Conservation (phyloP, 2,329 filamentous ascomycete species). For the Kalmusia sp. region DNA sequence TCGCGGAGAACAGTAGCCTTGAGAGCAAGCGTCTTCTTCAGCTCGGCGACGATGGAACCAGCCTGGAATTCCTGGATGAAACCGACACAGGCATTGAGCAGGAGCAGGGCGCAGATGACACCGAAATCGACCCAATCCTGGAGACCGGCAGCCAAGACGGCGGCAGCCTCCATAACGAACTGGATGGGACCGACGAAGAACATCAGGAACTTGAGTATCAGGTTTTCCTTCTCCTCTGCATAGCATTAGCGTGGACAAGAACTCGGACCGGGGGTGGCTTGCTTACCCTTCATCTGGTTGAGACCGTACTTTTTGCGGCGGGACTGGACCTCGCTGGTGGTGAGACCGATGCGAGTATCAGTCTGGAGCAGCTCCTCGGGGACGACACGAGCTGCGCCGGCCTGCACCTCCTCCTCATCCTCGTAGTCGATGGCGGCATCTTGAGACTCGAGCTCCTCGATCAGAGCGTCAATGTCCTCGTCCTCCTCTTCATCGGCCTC, state of each 20-base stretch:
- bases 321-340: constrained; percentile 69
- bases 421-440: constrained; percentile 73
- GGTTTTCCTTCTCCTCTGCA: constrained; percentile 80
- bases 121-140: constrained; percentile 92
- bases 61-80: constrained; percentile 92
- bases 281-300: constrained; percentile 77
- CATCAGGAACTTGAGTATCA: constrained; percentile 79
- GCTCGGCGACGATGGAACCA: constrained; percentile 86
- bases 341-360: constrained; percentile 75
- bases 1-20: constrained; percentile 89
- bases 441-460: constrained; percentile 84
- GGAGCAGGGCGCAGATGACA: constrained; percentile 82
- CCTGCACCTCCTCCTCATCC: constrained; percentile 64
- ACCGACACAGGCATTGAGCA: constrained; percentile 85
- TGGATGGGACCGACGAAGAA: constrained; percentile 91
- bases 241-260: constrained; percentile 16
- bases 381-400: constrained; percentile 65
- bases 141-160: constrained; percentile 81
- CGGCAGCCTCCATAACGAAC: constrained; percentile 89
- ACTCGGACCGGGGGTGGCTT: neutral
- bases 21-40: constrained; percentile 88
- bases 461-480: constrained; percentile 85
- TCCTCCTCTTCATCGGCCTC: constrained; percentile 75
- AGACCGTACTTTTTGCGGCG: constrained; percentile 77
- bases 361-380: constrained; percentile 81